Evolutionary conservation across 345 rosid genomes (phyloP), one percentile per base, ranked within the genome.

Genomic region (Conringia planisiliqua): DNA sequence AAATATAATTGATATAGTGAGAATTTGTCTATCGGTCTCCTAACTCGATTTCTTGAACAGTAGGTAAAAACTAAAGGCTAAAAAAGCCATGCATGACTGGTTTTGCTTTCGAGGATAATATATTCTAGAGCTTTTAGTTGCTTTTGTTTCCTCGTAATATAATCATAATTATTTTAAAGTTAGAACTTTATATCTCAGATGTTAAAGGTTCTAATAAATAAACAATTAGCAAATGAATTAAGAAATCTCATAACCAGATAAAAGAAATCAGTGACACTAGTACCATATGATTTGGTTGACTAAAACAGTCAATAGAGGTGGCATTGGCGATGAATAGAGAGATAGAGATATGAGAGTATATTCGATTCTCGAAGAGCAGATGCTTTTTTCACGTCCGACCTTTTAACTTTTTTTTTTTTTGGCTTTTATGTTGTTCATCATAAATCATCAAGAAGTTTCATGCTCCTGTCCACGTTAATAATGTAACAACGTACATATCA

Each of bases 291-390:
- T n/a, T 24, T 20, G 60, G 56, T 51, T 38, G 64, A 68, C 74
- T 30, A 60, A 30, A 58, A 43, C 32, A 59, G 68, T 68, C 36
- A 48, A 66, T 29, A 58, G 33, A 66, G 16, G 7, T 27, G 54
- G 68, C 62, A 39, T 59, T 14, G 54, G 18, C 18, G 16, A 66
- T 51, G 51, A 10, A 56, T 12, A 39, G 6, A 50, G 35, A 16
- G 5, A 43, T 16, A 8, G n/a, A n/a, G n/a, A n/a, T n/a, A n/a
- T 56, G 9, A 14, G 36, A 14, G 55, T 14, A 75, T 76, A 76
- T 76, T 69, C 70, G 70, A 69, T 32, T 22, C 51, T 47, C 39
- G 51, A 59, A 75, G 50, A 52, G 51, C 70, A 69, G 32, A 69
- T 69, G 59, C 79, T 52, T 26, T 76, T 69, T 62, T 17, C 69